These are phyloP conservation scores for Xylaria sp. DNA, from an alignment of 2,329 filamentous ascomycete species.

Conservation along the genomic window DNA sequence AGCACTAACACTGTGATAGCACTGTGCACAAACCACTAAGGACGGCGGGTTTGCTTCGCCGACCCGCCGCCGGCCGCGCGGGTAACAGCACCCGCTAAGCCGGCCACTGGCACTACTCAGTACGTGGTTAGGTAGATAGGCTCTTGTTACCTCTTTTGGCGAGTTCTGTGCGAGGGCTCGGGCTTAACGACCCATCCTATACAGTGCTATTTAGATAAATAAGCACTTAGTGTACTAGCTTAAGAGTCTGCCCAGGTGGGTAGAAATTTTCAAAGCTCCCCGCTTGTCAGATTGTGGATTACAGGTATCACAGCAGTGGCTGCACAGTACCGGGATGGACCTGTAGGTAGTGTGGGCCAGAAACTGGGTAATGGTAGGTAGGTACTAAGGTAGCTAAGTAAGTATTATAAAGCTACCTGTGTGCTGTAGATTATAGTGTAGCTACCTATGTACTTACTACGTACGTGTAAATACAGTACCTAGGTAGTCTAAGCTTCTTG, in stretches of 20 bases:
- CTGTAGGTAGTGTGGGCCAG: not conserved
- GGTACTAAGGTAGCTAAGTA: not conserved
- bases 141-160: constrained; percentile 14
- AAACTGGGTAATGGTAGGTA: constrained; percentile 4
- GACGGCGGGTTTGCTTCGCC: constrained; percentile 1
- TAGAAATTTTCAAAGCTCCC: constrained; percentile 8
- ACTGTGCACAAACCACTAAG: not conserved
- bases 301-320: not conserved
- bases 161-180: not conserved
- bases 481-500: too few relatives aligned
- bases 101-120: constrained; percentile 23
- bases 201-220: constrained; percentile 7
- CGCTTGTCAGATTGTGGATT: constrained; percentile 20
- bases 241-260: not conserved
- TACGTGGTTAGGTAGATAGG: constrained; percentile 20
- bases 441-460: too few relatives aligned
- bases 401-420: too few relatives aligned
- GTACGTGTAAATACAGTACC: too few relatives aligned
- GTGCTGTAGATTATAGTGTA: too few relatives aligned
- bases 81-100: constrained; percentile 32
- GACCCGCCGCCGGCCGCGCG: constrained; percentile 29
- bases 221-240: constrained; percentile 9
- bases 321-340: not conserved
- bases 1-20: not conserved
- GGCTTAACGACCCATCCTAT: constrained; percentile 8